Conservation (phyloP, 1,284 basidiomycete genomes). For the Ustilago tritici region DNA sequence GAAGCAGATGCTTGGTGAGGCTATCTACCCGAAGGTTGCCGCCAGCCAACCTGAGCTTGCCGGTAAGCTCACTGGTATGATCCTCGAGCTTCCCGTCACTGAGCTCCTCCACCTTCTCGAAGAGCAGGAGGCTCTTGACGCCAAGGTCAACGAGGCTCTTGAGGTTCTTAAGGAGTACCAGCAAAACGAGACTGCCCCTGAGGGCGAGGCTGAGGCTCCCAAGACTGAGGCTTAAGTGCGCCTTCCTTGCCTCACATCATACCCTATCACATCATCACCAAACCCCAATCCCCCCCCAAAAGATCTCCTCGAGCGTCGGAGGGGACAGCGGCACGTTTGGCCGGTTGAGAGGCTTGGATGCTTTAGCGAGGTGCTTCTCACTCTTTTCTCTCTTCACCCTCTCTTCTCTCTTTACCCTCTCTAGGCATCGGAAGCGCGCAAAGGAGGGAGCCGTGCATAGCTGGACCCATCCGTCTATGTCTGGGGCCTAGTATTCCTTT, state of each 20-base stretch:
- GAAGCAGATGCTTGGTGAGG: constrained; percentile 70
- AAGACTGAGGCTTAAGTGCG: constrained; percentile 45
- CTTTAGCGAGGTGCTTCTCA: not conserved
- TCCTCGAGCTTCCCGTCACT: constrained; percentile 68
- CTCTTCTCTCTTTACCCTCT: not conserved
- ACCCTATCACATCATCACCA: not conserved
- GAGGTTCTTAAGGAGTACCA: constrained; percentile 69
- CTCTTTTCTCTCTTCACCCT: not conserved
- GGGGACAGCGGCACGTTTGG: not conserved
- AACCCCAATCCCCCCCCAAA: not conserved
- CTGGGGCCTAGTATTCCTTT: not conserved
- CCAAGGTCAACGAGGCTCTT: constrained; percentile 69
- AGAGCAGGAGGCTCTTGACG: constrained; percentile 66
- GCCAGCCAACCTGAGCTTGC: constrained; percentile 66
- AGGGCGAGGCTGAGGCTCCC: constrained; percentile 38
- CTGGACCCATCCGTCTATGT: not conserved
- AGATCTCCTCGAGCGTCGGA: constrained; percentile 11
- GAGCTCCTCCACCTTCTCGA: constrained; percentile 69
- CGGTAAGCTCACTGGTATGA: constrained; percentile 70
- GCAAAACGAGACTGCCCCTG: constrained; percentile 49
- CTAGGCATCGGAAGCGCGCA: not conserved
- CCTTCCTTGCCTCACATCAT: not conserved
- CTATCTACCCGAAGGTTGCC: constrained; percentile 69
- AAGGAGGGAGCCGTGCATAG: constrained; percentile 7
- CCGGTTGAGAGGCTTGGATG: not conserved